phyloP scores from a whole-genome alignment of 1,284 basidiomycete species.

The Microbotryum lychnidis-dioicae region DNA sequence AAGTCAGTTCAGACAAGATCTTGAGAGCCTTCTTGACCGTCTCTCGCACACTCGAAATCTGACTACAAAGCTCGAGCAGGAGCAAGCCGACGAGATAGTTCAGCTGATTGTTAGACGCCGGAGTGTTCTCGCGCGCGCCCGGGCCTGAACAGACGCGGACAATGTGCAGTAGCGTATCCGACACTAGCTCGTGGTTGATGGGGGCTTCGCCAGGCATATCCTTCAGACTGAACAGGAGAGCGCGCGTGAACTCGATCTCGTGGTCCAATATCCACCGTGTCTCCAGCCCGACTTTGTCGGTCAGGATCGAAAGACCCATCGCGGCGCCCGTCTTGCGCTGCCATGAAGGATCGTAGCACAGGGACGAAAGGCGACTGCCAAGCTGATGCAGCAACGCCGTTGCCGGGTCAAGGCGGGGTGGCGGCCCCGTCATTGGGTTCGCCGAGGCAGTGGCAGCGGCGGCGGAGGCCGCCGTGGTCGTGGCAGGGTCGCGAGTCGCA shows the following conservation, averaged over 20 bases:
- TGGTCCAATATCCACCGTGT: constrained; percentile 74
- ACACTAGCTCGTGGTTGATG: constrained; percentile 68
- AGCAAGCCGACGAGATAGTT: constrained; percentile 68
- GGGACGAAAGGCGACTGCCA: constrained; percentile 64
- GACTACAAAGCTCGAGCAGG: constrained; percentile 79
- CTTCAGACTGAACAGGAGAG: constrained; percentile 86
- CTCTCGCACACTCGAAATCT: constrained; percentile 76
- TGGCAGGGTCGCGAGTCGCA: not conserved
- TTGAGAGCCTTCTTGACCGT: constrained; percentile 77
- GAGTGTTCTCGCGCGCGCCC: constrained; percentile 35
- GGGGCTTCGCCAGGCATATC: constrained; percentile 90
- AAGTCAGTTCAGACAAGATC: constrained; percentile 66
- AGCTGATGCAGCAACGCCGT: constrained; percentile 61
- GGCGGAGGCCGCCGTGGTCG: not conserved
- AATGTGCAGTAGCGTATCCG: constrained; percentile 68
- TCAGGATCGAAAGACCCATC: constrained; percentile 69
- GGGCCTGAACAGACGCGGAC: constrained; percentile 57
- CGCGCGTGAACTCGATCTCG: constrained; percentile 83
- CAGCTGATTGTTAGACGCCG: constrained; percentile 30
- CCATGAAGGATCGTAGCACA: constrained; percentile 87
- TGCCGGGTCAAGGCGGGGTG: constrained; percentile 32
- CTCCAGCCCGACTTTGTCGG: constrained; percentile 58
- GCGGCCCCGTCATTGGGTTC: not conserved
- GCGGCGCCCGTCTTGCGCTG: constrained; percentile 78
- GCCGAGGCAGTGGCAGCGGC: not conserved